phyloP scores from a whole-genome alignment of 2,329 filamentous ascomycete genomes.

The Microsporum canis region DNA sequence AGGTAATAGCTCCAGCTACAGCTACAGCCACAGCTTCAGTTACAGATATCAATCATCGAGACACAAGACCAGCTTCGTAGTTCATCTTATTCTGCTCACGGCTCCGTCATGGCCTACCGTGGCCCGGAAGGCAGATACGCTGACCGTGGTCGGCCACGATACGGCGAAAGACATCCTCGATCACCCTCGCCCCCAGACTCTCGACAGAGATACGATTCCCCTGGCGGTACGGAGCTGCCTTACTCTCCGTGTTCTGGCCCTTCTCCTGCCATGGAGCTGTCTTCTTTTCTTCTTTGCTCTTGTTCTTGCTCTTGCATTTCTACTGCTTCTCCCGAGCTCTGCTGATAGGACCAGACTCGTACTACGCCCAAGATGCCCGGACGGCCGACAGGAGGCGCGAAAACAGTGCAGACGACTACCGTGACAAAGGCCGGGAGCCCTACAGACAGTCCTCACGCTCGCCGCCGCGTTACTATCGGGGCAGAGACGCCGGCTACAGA shows the following conservation, averaged over 20 bases:
- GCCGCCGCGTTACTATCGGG: constrained; percentile 27
- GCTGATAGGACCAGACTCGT: not conserved
- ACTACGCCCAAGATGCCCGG: constrained; percentile 15
- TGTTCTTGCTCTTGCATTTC: not conserved
- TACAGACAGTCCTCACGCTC: constrained; percentile 26
- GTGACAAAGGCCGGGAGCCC: constrained; percentile 27
- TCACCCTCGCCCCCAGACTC: constrained; percentile 30
- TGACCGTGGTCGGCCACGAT: constrained; percentile 18
- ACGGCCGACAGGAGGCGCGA: constrained; percentile 23
- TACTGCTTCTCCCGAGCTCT: not conserved
- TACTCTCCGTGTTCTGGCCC: constrained; percentile 22
- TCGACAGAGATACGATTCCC: constrained; percentile 22
- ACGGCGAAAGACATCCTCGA: constrained; percentile 27
- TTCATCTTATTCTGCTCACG: not conserved
- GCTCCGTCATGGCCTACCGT: not conserved
- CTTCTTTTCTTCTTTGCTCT: not conserved
- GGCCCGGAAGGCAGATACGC: not conserved
- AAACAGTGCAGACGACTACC: constrained; percentile 18
- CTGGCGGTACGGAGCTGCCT: constrained; percentile 23
- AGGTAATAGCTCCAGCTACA: not conserved
- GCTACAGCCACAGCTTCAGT: not conserved
- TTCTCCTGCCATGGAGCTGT: constrained; percentile 31
- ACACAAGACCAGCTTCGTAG: too few species aligned
- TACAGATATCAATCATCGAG: not conserved
- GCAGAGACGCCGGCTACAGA: constrained; percentile 23